Percentiles rank a stretch among this genome's conserved stretches.
Conservation (phyloP, 2,329 filamentous ascomycete species). For the Parascedosporium putredinis region DNA sequence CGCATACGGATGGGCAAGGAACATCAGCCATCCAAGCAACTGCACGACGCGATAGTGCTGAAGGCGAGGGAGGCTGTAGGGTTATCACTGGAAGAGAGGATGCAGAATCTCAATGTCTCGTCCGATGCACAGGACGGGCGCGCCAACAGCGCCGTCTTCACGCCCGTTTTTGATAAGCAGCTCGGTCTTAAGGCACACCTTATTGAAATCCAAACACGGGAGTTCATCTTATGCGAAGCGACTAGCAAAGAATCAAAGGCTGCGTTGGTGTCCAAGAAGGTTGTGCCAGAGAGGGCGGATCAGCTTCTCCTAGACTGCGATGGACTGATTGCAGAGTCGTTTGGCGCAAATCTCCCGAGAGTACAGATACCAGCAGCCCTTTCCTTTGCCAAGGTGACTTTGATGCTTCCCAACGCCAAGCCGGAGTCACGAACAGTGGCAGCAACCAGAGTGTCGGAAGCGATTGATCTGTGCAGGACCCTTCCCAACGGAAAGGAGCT, state of each 20-base stretch:
- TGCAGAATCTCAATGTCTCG: background rate
- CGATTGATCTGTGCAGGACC: background rate
- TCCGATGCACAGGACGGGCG: background rate
- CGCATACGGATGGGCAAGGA: background rate
- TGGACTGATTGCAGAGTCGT: no score
- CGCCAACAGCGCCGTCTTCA: background rate
- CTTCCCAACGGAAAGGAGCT: background rate
- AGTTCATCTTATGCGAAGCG: background rate
- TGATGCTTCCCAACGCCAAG: no score
- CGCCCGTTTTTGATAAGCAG: background rate
- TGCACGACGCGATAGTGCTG: constrained; percentile 8
- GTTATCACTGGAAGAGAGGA: background rate
- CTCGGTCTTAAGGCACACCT: background rate
- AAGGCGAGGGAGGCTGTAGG: background rate
- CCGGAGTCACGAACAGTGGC: no score
- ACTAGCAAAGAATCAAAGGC: background rate
- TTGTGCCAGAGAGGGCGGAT: background rate
- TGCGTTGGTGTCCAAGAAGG: background rate
- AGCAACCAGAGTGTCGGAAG: no score
- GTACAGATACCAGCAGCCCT: no score
- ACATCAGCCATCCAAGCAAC: constrained; percentile 8
- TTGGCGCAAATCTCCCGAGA: no score
- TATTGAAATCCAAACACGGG: background rate
- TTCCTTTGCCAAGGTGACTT: no score
- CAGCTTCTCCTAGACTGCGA: no score